Evolutionary conservation across 192 early-diverging fungal species (phyloP), one percentile per base, ranked within the genome.

Genomic region (Gryganskiella cystojenkinii): DNA sequence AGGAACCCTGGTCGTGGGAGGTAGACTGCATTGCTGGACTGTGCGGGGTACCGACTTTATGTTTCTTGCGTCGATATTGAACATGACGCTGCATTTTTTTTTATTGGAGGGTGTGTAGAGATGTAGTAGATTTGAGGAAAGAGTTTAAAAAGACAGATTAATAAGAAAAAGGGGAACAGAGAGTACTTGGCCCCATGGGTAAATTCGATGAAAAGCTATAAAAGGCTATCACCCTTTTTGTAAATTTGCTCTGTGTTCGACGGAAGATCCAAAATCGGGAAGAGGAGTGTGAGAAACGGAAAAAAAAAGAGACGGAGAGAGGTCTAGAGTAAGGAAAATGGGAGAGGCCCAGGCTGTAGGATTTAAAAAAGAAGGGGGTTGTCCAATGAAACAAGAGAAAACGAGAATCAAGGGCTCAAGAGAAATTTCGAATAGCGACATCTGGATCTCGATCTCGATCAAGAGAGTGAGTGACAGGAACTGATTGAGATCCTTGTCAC

Each of bases 11-110:
- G n/a, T n/a, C n/a, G n/a, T 7, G 54, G 54, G 54, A 31, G 30
- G 31, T 56, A n/a, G 15, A 56, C 3, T 10, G 54, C 11, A 0
- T 56, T 13, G 15, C 54, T 30, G 54, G 31, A 56, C 54, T 56
- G 31, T 0, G 17, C 3, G 54, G 14, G 17, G 30, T 33, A 27
- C 31, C 4, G 17, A 19, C 3, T 35, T 56, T 19, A 33, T 22
- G 54, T 14, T 30, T 56, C 54, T 56, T 56, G 54, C 31, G 13
- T 30, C n/a, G n/a, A n/a, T n/a, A n/a, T n/a, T n/a, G 13, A 56
- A 56, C 4, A 56, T 19, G 54, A 56, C 54, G 54, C 30, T 33
- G 54, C 54, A 56, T n/a, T 35, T 56, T 56, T 56, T 24, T n/a
- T n/a, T n/a, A 33, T 33, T 56, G 30, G 54, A 13, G 14, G 20